A percentile compares a stretch with the other conserved stretches of the same genome.
Conservation (phyloP, 768 basidiomycete species). For the Neoboletus brunneissimus region DNA sequence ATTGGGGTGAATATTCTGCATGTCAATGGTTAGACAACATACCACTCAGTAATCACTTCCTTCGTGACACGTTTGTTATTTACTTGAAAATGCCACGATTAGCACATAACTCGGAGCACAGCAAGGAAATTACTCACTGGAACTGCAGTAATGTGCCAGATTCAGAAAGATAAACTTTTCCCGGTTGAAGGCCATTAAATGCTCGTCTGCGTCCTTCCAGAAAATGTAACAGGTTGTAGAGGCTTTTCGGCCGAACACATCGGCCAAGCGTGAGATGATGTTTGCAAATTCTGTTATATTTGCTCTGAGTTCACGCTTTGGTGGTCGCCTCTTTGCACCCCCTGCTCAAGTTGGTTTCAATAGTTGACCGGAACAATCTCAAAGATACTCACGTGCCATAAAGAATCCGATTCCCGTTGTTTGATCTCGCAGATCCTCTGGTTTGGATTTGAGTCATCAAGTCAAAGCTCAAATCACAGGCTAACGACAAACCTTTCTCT, state of each 20-base stretch:
- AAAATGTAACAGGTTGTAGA: conserved; percentile 7
- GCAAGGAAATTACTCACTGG: background rate
- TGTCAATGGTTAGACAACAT: background rate
- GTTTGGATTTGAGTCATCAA: background rate
- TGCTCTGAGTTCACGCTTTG: background rate
- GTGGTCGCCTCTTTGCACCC: background rate
- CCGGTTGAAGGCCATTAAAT: conserved; percentile 19
- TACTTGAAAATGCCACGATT: background rate
- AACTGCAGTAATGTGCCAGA: conserved; percentile 10
- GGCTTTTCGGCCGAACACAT: background rate
- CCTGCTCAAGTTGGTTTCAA: background rate
- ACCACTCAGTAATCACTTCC: conserved; percentile 10
- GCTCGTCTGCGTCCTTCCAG: conserved; percentile 15
- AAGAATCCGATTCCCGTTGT: conserved; percentile 4
- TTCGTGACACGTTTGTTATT: background rate
- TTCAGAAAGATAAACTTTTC: conserved; percentile 4
- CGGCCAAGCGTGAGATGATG: conserved; percentile 1
- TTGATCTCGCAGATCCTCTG: background rate
- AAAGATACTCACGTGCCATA: conserved; percentile 10
- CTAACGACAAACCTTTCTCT: background rate
- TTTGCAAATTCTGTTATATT: background rate
- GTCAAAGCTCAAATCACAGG: too few species aligned
- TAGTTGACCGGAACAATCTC: too few species aligned
- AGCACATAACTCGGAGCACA: background rate
- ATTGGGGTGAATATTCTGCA: background rate